These are phyloP conservation scores for Nakazawaea anatomiae DNA, from an alignment of 805 yeast genomes.

Conservation along the genomic window DNA sequence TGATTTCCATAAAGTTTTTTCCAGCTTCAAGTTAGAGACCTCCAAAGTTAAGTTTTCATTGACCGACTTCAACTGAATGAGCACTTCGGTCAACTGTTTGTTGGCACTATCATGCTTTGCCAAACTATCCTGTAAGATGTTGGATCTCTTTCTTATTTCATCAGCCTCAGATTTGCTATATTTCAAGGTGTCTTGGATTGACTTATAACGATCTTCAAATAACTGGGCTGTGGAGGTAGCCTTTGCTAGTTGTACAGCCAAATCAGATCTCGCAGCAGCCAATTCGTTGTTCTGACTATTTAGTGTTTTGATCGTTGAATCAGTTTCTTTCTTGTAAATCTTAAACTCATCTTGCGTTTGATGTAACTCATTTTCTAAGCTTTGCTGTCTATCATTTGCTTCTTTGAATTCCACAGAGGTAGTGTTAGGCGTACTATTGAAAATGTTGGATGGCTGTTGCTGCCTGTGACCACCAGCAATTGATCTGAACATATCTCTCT, in stretches of 20 bases:
- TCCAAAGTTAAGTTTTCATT: conserved; percentile 39
- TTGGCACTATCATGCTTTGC: conserved; percentile 43
- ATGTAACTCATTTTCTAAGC: conserved; percentile 23
- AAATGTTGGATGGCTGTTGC: conserved; percentile 13
- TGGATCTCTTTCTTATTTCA: conserved; percentile 33
- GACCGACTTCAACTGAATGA: conserved; percentile 44
- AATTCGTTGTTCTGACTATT: conserved; percentile 37
- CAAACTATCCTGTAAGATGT: conserved; percentile 34
- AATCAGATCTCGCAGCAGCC: conserved; percentile 35
- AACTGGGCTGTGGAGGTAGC: conserved; percentile 50
- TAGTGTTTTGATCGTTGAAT: conserved; percentile 39
- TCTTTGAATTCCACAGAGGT: conserved; percentile 6
- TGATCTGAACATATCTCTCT: conserved; percentile 60
- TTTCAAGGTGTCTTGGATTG: conserved; percentile 33
- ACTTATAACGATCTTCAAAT: conserved; percentile 43
- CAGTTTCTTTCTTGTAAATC: conserved; percentile 32
- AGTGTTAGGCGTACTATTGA: conserved; percentile 8
- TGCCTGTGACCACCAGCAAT: conserved; percentile 13
- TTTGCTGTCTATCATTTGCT: conserved; percentile 21
- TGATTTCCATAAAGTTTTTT: conserved; percentile 43
- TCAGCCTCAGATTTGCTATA: conserved; percentile 37
- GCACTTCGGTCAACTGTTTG: conserved; percentile 45
- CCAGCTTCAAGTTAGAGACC: conserved; percentile 45
- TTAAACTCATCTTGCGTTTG: conserved; percentile 32
- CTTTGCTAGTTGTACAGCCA: conserved; percentile 44